Base-by-base conservation (phyloP, 257 asterid species). In the Solanum gandarillasii region DNA sequence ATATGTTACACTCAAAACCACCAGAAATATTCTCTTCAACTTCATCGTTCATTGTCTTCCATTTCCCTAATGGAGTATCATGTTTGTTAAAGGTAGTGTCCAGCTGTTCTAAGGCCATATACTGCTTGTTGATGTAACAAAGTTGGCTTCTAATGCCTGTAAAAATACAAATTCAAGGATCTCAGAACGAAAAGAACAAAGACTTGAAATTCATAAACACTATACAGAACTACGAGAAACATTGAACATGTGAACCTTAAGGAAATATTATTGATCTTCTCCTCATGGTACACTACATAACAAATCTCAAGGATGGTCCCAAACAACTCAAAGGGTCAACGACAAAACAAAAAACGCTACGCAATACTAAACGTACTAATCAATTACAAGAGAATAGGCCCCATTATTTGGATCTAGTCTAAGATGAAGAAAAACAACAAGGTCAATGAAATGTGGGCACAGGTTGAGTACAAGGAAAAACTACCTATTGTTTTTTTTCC, bases 1-100 rank as follows among this genome's bases (percentile, higher is more conserved):
- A 95, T 38, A 95, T 95, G 89, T 95, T 94, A 87, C 98, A 95
- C 62, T 95, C 98, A 65, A 95, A 92, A 62, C 93, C 94, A 14
- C 90, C 79, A 0, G 94, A 91, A 5, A 90, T 70, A 65, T 89
- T 91, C 21, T 89, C 74, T 76, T 92, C 95, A 4, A 89, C n/a
- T 60, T 91, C 91, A 10, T 89, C 90, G 3, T 60, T 87, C 12
- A 90, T 25, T 23, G 96, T 78, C 46, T 89, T 90, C 90, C 90
- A 86, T 36, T 90, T 91, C 60, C 89, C 75, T 18, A 85, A 73
- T 55, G 92, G 90, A 48, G 31, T 25, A 27, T 72, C 83, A 0
- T 38, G 88, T 48, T 48, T 82, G 70, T 52, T 32, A 31, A 82
- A 31, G 21, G 71, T 5, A 48, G 86, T 82, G 82, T 62, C 81